Evolutionary conservation across 306 rosid species (phyloP).

Genomic region (Quercus cerris): DNA sequence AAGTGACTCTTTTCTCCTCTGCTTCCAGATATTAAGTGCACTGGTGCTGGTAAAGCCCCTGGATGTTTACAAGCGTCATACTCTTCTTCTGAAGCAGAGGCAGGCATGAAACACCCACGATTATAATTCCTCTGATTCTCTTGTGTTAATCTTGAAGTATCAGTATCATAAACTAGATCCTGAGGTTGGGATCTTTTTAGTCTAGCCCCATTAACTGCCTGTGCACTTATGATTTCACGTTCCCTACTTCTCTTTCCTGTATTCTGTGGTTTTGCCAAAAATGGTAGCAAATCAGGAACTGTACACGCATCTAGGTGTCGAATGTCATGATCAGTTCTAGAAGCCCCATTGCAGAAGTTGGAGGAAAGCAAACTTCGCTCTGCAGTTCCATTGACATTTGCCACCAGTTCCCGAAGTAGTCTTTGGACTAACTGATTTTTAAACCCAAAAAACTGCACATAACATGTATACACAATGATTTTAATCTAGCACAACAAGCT

Average conservation of each 20-base stretch:
- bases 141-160: slow-evolving; percentile 24
- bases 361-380: slow-evolving; percentile 40
- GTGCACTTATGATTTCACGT: slow-evolving; percentile 25
- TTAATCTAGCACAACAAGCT: slow-evolving; percentile 14
- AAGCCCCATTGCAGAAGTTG: slow-evolving; percentile 27
- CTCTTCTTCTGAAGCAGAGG: slow-evolving; percentile 25
- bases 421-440: slow-evolving; percentile 71
- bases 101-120: slow-evolving; percentile 19
- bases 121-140: slow-evolving; percentile 29
- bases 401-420: slow-evolving; percentile 69
- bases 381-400: slow-evolving; percentile 54
- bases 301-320: slow-evolving; percentile 27
- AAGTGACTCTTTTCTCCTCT: slow-evolving; percentile 27
- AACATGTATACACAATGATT: slow-evolving; percentile 15
- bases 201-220: slow-evolving; percentile 24
- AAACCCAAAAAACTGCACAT: slow-evolving; percentile 82
- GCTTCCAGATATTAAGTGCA: slow-evolving; percentile 17
- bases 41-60: slow-evolving; percentile 15
- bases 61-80: slow-evolving; percentile 16
- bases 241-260: slow-evolving; percentile 66
- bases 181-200: slow-evolving; percentile 38
- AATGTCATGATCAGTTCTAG: slow-evolving; percentile 29
- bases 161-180: slow-evolving; percentile 25
- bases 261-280: slow-evolving; percentile 23
- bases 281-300: slow-evolving; percentile 34